These are phyloP conservation scores for Tympanopsis confertula DNA, from an alignment of 2,329 filamentous ascomycete genomes.

Conservation along the genomic window DNA sequence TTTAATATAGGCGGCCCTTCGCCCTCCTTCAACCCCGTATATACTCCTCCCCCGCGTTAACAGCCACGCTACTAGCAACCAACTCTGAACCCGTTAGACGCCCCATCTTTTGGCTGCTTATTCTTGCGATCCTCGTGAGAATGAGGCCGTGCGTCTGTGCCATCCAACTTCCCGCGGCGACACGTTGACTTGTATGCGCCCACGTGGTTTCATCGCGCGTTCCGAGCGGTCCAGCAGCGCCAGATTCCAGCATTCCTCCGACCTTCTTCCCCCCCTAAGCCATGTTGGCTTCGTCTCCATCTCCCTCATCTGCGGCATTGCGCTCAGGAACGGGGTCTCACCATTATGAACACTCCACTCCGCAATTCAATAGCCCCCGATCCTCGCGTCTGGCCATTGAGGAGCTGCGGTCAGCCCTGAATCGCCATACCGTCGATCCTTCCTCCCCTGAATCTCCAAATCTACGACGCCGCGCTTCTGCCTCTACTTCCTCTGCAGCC, in stretches of 20 bases:
- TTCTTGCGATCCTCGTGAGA: too few species aligned
- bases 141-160: slow-evolving; percentile 18
- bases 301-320: slow-evolving; percentile 12
- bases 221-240: too few species aligned
- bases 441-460: slow-evolving; percentile 5
- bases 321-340: slow-evolving; percentile 5
- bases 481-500: neutral
- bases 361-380: neutral
- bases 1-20: too few species aligned
- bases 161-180: slow-evolving; percentile 11
- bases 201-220: neutral
- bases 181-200: slow-evolving; percentile 5
- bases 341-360: neutral
- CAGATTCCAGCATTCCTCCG: too few species aligned
- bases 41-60: too few species aligned
- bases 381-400: slow-evolving; percentile 13
- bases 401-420: slow-evolving; percentile 23
- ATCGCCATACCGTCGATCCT: slow-evolving; percentile 21
- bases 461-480: neutral
- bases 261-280: too few species aligned
- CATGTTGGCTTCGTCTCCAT: neutral
- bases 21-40: too few species aligned
- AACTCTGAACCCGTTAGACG: too few species aligned
- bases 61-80: too few species aligned
- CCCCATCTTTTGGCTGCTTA: too few species aligned